A percentile compares a stretch with the other conserved stretches of the same genome.
Evolutionary conservation across 108 stramenopile species (phyloP).

Genomic region (Skeletonema grethae): DNA sequence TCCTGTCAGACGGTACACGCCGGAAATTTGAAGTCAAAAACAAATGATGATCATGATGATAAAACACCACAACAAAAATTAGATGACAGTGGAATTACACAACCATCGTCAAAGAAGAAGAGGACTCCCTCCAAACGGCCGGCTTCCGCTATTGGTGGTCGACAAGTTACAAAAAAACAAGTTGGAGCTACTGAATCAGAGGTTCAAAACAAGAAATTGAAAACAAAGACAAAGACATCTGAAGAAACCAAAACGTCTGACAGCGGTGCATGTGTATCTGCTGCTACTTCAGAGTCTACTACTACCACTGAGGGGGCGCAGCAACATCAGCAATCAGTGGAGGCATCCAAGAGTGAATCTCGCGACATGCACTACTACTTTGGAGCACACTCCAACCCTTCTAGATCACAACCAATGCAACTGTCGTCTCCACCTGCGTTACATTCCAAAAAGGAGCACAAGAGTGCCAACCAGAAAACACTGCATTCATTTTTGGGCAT

Average conservation of each 20-base stretch:
- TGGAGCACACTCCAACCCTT: conserved; percentile 14
- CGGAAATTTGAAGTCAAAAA: conserved; percentile 12
- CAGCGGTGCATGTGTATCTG: background rate
- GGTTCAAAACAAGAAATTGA: background rate
- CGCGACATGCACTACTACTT: conserved; percentile 25
- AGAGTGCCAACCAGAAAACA: conserved; percentile 8
- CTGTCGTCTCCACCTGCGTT: conserved; percentile 15
- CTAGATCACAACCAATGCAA: conserved; percentile 7
- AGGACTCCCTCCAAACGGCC: conserved; percentile 43
- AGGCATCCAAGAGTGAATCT: conserved; percentile 21
- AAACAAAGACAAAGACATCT: conserved; percentile 3
- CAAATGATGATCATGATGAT: background rate
- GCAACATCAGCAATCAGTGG: background rate
- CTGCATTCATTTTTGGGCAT: conserved; percentile 29
- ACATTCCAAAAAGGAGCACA: conserved; percentile 7
- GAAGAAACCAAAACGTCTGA: background rate
- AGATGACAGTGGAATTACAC: background rate
- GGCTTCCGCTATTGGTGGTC: conserved; percentile 28
- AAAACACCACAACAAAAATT: background rate
- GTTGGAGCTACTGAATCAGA: background rate
- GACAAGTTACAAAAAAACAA: background rate
- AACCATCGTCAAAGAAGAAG: conserved; percentile 31
- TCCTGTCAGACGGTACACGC: conserved; percentile 35
- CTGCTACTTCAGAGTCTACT: background rate
- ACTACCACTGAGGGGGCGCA: background rate